Percentiles rank a stretch among this genome's conserved stretches.
Evolutionary conservation across 768 basidiomycete genomes (phyloP).

Genomic region (Floccularia luteovirens): DNA sequence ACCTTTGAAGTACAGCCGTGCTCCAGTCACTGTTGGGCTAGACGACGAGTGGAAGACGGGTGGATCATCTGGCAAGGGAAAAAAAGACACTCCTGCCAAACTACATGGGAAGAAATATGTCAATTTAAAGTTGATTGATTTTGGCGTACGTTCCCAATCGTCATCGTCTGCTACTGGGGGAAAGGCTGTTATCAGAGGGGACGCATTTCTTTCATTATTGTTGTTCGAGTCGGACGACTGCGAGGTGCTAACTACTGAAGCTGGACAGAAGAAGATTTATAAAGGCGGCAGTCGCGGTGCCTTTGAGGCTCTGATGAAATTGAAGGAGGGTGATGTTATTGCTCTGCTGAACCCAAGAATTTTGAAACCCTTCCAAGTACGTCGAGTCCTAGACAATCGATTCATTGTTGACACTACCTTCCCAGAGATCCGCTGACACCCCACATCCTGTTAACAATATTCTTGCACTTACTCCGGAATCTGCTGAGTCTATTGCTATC

Average conservation of each 20-base stretch:
- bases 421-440: slow-evolving; percentile 37
- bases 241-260: slow-evolving; percentile 45
- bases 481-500: slow-evolving; percentile 70
- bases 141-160: slow-evolving; percentile 54
- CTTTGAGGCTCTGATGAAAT: slow-evolving; percentile 80
- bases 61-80: slow-evolving; percentile 27
- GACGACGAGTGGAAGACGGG: slow-evolving; percentile 29
- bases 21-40: slow-evolving; percentile 48
- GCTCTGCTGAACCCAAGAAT: slow-evolving; percentile 85
- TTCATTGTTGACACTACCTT: no score
- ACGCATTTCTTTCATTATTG: slow-evolving; percentile 75
- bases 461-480: slow-evolving; percentile 82
- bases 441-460: slow-evolving; percentile 79
- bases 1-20: slow-evolving; percentile 63
- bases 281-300: slow-evolving; percentile 89
- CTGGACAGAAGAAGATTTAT: slow-evolving; percentile 58
- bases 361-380: slow-evolving; percentile 79
- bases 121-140: slow-evolving; percentile 78
- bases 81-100: slow-evolving; percentile 27
- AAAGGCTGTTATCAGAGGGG: slow-evolving; percentile 61
- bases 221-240: slow-evolving; percentile 83
- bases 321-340: slow-evolving; percentile 85
- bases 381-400: slow-evolving; percentile 11
- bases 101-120: slow-evolving; percentile 73
- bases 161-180: slow-evolving; percentile 47